Evolutionary conservation across 2,329 filamentous ascomycete genomes (phyloP).

Genomic region (Diaporthe batatas): DNA sequence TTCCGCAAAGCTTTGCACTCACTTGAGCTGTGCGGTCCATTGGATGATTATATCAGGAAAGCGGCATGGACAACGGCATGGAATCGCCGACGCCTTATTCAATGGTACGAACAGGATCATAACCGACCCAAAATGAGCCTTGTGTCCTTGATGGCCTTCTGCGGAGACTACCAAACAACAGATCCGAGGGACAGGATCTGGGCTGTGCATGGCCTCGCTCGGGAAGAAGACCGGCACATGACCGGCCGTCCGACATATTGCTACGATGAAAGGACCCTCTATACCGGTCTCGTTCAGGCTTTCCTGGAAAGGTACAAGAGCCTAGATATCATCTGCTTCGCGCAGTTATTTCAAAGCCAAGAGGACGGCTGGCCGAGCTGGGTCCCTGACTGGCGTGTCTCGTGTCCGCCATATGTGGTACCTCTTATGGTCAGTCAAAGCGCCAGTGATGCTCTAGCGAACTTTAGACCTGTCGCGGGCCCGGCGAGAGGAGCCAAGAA

Average conservation of each 20-base stretch:
- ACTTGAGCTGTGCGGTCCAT: slow-evolving; percentile 28
- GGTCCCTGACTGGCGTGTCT: slow-evolving; percentile 36
- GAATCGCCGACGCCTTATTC: slow-evolving; percentile 33
- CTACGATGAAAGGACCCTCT: slow-evolving; percentile 30
- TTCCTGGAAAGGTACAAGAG: slow-evolving; percentile 25
- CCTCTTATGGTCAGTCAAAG: slow-evolving; percentile 39
- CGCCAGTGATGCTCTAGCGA: slow-evolving; percentile 29
- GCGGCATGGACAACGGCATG: slow-evolving; percentile 26
- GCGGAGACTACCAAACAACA: slow-evolving; percentile 35
- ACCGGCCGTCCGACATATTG: slow-evolving; percentile 33
- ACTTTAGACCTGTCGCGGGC: slow-evolving; percentile 25
- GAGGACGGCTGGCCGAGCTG: slow-evolving; percentile 33
- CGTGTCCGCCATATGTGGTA: slow-evolving; percentile 23
- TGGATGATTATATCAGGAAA: background rate
- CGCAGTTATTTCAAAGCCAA: slow-evolving; percentile 23
- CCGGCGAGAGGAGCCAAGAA: background rate
- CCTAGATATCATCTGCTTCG: slow-evolving; percentile 35
- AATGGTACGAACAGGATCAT: slow-evolving; percentile 31
- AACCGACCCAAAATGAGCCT: slow-evolving; percentile 33
- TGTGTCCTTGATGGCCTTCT: slow-evolving; percentile 33
- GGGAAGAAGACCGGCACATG: slow-evolving; percentile 34
- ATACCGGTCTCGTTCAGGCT: slow-evolving; percentile 26
- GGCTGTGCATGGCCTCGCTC: slow-evolving; percentile 29
- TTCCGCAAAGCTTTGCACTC: slow-evolving; percentile 30
- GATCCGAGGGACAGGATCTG: slow-evolving; percentile 37